Evolutionary conservation across 1,139 yeast genomes (phyloP), one percentile per base, ranked within the genome.

Genomic region (Taphrina communis): DNA sequence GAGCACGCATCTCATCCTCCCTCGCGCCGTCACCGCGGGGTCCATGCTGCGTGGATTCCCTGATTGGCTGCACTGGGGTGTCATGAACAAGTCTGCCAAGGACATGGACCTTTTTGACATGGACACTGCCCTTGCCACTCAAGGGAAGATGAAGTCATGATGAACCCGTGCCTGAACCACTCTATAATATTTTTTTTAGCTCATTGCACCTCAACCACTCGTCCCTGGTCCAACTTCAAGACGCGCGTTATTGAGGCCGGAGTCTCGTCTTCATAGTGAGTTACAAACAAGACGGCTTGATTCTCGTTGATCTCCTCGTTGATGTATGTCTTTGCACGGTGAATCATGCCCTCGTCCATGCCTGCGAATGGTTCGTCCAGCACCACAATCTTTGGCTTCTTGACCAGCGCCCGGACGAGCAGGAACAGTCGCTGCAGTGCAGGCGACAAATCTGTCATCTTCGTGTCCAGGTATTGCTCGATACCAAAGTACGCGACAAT

Each of bases 281-380:
- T 96, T 52, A 93, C 89, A 0, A 69, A 63, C 19, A 69, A 52
- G 62, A 69, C 53, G n/a, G 69, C 69, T 50, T 69, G 71, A 96
- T 87, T 1, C 93, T 88, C 3, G 84, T 82, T 82, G 88, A 85
- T 52, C 17, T 68, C 44, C 31, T 82, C 77, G 56, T 85, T 83
- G 17, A 92, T 80, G n/a, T 88, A 76, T 17, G 81, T 80, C 75
- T 90, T 92, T 72, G 97, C 92, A 71, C 81, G 81, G 35, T 81
- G 80, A 77, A 92, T 83, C 52, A 87, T 82, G 41, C 80, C 84
- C 70, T 86, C 88, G 65, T 89, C 91, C 95, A 93, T 90, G 41
- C 94, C 95, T 17, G 97, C 89, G 72, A 94, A 87, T 0, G 98
- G 97, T 79, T 94, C 99, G 76, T 94, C 99, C 2, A 94, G 80